Evolutionary conservation across 768 basidiomycete species (phyloP).

Genomic region (Termitomyces sp.): DNA sequence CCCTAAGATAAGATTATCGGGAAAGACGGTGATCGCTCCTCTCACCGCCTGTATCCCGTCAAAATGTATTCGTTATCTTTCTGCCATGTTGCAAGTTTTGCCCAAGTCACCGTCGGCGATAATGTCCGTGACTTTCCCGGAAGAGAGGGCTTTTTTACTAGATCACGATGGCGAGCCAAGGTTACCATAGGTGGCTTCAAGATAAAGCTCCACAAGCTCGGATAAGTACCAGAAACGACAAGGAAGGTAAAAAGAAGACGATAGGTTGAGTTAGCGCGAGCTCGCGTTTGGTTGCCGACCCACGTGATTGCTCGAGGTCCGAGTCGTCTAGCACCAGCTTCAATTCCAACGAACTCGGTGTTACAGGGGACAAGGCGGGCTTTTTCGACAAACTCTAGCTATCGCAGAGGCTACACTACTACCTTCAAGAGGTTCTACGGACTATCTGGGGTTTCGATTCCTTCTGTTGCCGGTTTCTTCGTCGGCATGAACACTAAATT

Average conservation of each 20-base stretch:
- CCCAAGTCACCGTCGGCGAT: slow-evolving; percentile 43
- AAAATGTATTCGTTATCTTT: slow-evolving; percentile 74
- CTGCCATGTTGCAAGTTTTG: slow-evolving; percentile 66
- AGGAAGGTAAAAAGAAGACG: not conserved
- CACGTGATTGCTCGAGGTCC: slow-evolving; percentile 12
- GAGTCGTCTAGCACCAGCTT: not conserved
- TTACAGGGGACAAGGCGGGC: not conserved
- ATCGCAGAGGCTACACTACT: too few relatives aligned
- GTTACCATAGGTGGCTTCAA: not conserved
- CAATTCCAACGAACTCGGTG: not conserved
- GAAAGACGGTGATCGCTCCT: not conserved
- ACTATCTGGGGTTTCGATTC: not conserved
- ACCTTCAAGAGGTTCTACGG: not conserved
- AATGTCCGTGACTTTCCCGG: slow-evolving; percentile 2
- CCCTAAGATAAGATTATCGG: slow-evolving; percentile 11
- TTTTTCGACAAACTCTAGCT: not conserved
- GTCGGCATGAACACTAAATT: slow-evolving; percentile 49
- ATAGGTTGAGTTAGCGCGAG: not conserved
- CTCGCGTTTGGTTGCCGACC: not conserved
- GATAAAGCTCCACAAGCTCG: not conserved
- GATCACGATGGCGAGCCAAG: slow-evolving; percentile 3
- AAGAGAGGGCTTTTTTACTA: slow-evolving; percentile 1
- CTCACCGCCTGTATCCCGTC: slow-evolving; percentile 67
- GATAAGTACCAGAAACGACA: not conserved
- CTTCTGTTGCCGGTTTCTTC: not conserved